Evolutionary conservation across 1,139 yeast species (phyloP).

Genomic region (Geotrichum candidum): DNA sequence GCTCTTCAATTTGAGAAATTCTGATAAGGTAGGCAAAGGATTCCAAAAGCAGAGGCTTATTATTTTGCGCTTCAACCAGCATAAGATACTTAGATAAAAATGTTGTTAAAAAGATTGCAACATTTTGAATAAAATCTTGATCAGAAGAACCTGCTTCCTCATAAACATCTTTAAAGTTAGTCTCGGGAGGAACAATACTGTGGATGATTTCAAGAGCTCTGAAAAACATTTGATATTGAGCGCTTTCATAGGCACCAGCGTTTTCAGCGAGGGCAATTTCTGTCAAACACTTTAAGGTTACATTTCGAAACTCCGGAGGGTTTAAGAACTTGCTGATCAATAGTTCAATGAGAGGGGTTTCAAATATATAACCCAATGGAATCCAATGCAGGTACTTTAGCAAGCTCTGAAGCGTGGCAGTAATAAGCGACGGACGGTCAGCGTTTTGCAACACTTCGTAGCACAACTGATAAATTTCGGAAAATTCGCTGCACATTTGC

Average conservation of each 20-base stretch:
- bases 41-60: constrained; percentile 56
- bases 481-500: constrained; percentile 84
- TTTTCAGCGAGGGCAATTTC: constrained; percentile 72
- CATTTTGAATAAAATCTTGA: constrained; percentile 91
- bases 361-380: constrained; percentile 82
- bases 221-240: constrained; percentile 59
- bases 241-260: constrained; percentile 59
- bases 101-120: constrained; percentile 88
- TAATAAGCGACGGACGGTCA: constrained; percentile 69
- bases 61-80: constrained; percentile 62
- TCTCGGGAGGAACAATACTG: constrained; percentile 63
- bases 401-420: constrained; percentile 78
- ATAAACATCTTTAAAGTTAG: constrained; percentile 71
- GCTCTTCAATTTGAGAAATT: constrained; percentile 85
- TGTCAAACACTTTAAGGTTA: constrained; percentile 84
- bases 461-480: constrained; percentile 87
- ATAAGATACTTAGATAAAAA: constrained; percentile 71
- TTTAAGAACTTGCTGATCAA: constrained; percentile 70
- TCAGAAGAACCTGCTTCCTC: constrained; percentile 71
- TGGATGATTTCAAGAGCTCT: constrained; percentile 67
- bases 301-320: constrained; percentile 75
- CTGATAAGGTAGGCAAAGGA: constrained; percentile 79
- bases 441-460: constrained; percentile 90
- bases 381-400: constrained; percentile 91
- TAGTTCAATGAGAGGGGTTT: constrained; percentile 69